Conservation (phyloP, 2,329 filamentous ascomycete genomes). For the Colletotrichum musicola region DNA sequence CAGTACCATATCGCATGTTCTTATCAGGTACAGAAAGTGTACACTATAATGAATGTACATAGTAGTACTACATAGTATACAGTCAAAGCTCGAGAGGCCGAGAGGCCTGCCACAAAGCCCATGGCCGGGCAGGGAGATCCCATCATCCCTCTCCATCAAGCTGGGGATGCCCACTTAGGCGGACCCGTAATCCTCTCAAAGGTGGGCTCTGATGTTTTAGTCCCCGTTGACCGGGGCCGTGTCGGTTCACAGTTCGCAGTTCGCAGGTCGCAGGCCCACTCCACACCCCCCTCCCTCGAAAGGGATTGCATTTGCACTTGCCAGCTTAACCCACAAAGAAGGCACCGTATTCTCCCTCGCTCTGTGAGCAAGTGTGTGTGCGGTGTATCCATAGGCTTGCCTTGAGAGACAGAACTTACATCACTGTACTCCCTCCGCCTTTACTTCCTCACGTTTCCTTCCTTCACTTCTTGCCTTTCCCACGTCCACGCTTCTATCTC, state of each 20-base stretch:
- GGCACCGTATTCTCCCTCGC: too few relatives aligned
- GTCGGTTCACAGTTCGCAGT: background rate
- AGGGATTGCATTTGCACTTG: background rate
- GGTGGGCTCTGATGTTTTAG: constrained; percentile 28
- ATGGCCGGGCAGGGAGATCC: background rate
- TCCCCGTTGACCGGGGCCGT: constrained; percentile 13
- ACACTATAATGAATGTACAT: too few relatives aligned
- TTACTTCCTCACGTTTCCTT: background rate
- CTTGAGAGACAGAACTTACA: too few relatives aligned
- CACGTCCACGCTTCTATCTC: constrained; percentile 8
- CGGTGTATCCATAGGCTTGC: too few relatives aligned
- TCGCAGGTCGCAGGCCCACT: background rate
- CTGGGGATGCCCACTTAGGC: constrained; percentile 15
- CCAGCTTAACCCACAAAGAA: too few relatives aligned
- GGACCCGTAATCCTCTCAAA: constrained; percentile 4
- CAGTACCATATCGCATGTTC: too few relatives aligned
- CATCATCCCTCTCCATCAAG: constrained; percentile 4
- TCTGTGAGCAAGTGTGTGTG: too few relatives aligned
- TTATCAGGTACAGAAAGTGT: too few relatives aligned
- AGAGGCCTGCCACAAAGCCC: background rate
- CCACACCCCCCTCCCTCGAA: constrained; percentile 17
- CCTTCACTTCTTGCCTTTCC: constrained; percentile 32
- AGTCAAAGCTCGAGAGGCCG: background rate
- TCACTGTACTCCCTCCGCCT: too few relatives aligned
- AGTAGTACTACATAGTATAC: background rate